Base-by-base conservation (phyloP, 805 yeast species). In the Starmerella kuoi region DNA sequence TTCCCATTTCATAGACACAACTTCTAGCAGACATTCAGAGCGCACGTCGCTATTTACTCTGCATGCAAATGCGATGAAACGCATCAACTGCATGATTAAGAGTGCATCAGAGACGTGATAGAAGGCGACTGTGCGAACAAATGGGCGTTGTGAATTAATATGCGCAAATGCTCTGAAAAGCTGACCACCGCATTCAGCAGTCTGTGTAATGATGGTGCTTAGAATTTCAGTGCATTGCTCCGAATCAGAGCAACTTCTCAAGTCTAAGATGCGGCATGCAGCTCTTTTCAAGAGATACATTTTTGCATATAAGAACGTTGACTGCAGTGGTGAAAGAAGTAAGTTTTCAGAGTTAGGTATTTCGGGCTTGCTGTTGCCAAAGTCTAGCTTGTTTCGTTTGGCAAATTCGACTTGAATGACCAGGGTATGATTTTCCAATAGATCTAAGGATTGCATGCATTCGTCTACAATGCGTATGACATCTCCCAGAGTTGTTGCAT, bases 1-100 rank as follows among this genome's bases (percentile, higher is more conserved):
- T 24, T 50, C 50, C 55, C 65, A 61, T 20, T 53, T 55, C 28
- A 45, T 45, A 14, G 37, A 23, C 9, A 59, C 52, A 2, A 52
- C 38, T 14, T 40, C 48, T 27, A 53, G 45, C 17, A 48, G 37
- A 22, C 55, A 52, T 36, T 54, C 55, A 2, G 55, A 48, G 12
- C 55, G 49, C 12, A 59, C 56, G 19, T 56, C 55, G n/a, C 49
- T 38, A 20, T 54, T 56, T 9, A 49, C 27, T 2, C 53, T 46
- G 14, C 37, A 42, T 2, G 55, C 54, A 38, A 48, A 55, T 15
- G 49, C 43, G 27, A 37, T 31, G 25, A 41, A 40, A 14, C 56
- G 48, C 43, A 53, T 31, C n/a, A 44, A 23, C 37, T 49, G 54
- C 42, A 52, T 9, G 20, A 37, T 18, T 4, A 38, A 15, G 17